A percentile compares a stretch with the other conserved stretches of the same genome.
phyloP scores from a whole-genome alignment of 768 basidiomycete species.

The Mrakia hoshinonis region DNA sequence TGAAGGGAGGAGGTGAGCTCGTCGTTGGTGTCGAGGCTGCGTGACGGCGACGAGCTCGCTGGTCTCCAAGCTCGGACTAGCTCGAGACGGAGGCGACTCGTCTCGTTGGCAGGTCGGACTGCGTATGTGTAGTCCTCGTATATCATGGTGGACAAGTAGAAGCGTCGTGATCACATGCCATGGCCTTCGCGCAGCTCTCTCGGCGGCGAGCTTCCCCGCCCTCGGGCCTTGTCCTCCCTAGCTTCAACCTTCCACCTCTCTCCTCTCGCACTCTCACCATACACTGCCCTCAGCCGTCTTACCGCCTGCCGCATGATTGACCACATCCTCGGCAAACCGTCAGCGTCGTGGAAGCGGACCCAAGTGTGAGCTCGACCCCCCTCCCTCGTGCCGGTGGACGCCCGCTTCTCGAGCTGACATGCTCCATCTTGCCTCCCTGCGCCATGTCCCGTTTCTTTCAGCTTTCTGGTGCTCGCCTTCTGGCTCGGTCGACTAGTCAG shows the following conservation, averaged over 20 bases:
- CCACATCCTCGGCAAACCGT: slow-evolving; percentile 79
- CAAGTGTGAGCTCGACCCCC: slow-evolving; percentile 52
- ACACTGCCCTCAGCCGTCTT: not conserved
- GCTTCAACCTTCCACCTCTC: not conserved
- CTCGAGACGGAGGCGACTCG: no score
- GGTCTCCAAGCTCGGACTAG: no score
- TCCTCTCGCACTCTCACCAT: not conserved
- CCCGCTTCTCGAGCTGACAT: not conserved
- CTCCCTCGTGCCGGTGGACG: not conserved
- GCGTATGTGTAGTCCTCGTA: no score
- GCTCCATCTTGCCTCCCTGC: not conserved
- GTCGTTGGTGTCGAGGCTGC: no score
- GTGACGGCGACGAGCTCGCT: no score
- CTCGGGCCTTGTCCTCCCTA: not conserved
- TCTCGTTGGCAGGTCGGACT: no score
- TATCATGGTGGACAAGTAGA: no score
- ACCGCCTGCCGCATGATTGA: slow-evolving; percentile 62
- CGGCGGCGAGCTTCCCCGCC: no score
- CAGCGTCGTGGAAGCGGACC: slow-evolving; percentile 76
- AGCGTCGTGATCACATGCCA: no score
- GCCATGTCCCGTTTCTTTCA: not conserved
- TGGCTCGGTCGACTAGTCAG: slow-evolving; percentile 74
- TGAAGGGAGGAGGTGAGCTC: no score
- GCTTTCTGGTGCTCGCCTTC: slow-evolving; percentile 76
- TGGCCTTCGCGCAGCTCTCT: no score